Evolutionary conservation across 2,329 filamentous ascomycete species (phyloP), one percentile per base, ranked within the genome.

Genomic region (Scortechinia acanthostroma): DNA sequence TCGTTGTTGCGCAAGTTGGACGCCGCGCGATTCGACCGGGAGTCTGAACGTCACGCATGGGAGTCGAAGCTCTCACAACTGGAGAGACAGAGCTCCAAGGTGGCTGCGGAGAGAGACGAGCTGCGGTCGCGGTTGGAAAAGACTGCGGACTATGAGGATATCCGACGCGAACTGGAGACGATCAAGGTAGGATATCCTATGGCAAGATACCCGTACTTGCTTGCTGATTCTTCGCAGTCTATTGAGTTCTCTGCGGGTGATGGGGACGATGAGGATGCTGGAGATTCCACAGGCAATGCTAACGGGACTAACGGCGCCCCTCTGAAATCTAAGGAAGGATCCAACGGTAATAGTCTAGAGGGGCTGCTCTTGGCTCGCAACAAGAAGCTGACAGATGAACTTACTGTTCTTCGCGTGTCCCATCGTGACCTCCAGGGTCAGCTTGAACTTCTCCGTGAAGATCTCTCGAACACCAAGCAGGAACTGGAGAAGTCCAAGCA

Each of bases 101-200:
- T 95, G 16, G 84, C 83, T 55, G 80, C 86, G 22, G 93, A 97
- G 59, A 83, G 88, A 51, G 90, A 96, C 48, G 71, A 75, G 21
- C 70, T 97, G 46, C 88, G 85, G 57, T 70, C 74, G 28, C 95
- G 93, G 65, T 77, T 97, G 3, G 82, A 89, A 50, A 94, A 87
- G 59, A 94, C 88, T 81, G 80, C 80, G 52, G 93, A 98, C 61
- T 98, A 98, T 60, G 91, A 97, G 23, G 91, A 97, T 48, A 80
- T 98, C 42, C 96, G 93, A 65, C 88, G 94, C 51, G 94, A 98
- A 63, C 74, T 98, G 2, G 91, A 97, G 56, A 91, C 97, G 49
- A 77, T 98, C 49, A 95, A 95, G n/a, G 25, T 30, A 30, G 10
- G 25, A n/a, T n/a, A n/a, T n/a, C n/a, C n/a, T n/a, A n/a, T n/a